A percentile compares a stretch with the other conserved stretches of the same genome.
Evolutionary conservation across 1,284 basidiomycete species (phyloP).

Genomic region (Fomitiporia mediterranea): DNA sequence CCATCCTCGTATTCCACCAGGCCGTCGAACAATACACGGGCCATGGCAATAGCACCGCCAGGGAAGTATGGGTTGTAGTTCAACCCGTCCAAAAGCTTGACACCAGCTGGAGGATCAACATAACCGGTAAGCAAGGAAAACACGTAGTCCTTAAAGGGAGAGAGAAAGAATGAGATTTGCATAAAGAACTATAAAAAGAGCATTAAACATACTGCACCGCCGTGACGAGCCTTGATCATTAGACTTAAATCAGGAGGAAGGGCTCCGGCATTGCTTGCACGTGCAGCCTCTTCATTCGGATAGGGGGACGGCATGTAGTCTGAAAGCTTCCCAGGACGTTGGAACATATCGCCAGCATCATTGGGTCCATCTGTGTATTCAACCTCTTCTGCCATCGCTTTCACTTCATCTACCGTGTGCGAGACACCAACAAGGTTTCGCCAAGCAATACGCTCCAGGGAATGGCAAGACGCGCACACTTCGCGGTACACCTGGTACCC

Average conservation of each 20-base stretch:
- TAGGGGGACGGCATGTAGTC: conserved; percentile 97
- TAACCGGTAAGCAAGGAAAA: conserved; percentile 98
- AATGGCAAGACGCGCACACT: conserved; percentile 98
- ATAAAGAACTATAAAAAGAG: not conserved
- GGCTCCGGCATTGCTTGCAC: conserved; percentile 92
- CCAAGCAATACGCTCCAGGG: conserved; percentile 99
- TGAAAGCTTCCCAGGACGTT: conserved; percentile 93
- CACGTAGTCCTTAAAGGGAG: conserved; percentile 76
- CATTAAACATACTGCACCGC: conserved; percentile 70
- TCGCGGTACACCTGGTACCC: conserved; percentile 99
- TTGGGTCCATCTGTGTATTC: conserved; percentile 98
- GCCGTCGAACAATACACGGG: conserved; percentile 92
- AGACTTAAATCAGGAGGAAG: conserved; percentile 96
- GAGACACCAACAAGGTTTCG: conserved; percentile 98
- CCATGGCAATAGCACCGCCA: conserved; percentile 98
- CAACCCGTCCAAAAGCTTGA: conserved; percentile 94
- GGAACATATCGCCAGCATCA: conserved; percentile 96
- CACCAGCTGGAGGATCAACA: conserved; percentile 94
- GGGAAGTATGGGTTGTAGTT: conserved; percentile 99
- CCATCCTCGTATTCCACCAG: conserved; percentile 94
- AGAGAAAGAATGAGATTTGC: conserved; percentile 8
- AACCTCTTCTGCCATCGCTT: conserved; percentile 91
- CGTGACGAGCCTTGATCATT: conserved; percentile 98
- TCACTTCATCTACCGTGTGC: conserved; percentile 90
- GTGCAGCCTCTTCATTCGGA: conserved; percentile 97